A percentile compares a stretch with the other conserved stretches of the same genome.
Conservation (phyloP, 305 asterid genomes). For the Coffea humblotiana region DNA sequence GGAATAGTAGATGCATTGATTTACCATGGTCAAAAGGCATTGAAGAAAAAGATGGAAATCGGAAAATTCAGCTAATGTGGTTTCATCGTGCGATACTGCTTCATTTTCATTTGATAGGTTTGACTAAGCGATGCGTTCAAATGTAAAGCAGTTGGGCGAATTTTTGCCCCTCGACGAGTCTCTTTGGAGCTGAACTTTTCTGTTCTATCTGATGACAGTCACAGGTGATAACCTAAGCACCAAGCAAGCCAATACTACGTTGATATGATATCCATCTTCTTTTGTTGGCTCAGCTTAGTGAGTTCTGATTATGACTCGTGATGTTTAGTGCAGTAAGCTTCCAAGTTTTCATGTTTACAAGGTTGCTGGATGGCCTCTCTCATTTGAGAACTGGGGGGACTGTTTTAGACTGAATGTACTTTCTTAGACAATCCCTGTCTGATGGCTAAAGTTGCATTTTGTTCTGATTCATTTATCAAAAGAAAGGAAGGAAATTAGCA, state of each 20-base stretch:
- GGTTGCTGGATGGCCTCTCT: background rate
- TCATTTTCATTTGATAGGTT: background rate
- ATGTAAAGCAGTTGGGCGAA: background rate
- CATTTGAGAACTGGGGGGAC: background rate
- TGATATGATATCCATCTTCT: background rate
- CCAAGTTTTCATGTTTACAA: background rate
- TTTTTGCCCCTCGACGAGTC: background rate
- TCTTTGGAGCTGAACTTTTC: background rate
- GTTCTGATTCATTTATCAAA: background rate
- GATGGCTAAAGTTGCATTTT: background rate
- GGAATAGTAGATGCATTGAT: conserved; percentile 68
- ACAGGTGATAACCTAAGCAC: background rate
- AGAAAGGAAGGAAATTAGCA: background rate
- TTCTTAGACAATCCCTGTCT: background rate
- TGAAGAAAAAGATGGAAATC: conserved; percentile 61
- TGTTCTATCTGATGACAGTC: background rate
- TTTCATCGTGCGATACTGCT: background rate
- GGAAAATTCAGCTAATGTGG: conserved; percentile 62
- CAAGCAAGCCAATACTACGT: background rate
- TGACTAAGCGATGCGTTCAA: conserved; percentile 1
- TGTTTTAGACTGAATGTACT: background rate
- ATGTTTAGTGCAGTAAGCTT: background rate
- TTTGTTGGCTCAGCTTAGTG: background rate
- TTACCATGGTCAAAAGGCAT: conserved; percentile 69
- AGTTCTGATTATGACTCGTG: conserved; percentile 3